Conservation (phyloP, 208 protist species). For the Naegleria fowleri region DNA sequence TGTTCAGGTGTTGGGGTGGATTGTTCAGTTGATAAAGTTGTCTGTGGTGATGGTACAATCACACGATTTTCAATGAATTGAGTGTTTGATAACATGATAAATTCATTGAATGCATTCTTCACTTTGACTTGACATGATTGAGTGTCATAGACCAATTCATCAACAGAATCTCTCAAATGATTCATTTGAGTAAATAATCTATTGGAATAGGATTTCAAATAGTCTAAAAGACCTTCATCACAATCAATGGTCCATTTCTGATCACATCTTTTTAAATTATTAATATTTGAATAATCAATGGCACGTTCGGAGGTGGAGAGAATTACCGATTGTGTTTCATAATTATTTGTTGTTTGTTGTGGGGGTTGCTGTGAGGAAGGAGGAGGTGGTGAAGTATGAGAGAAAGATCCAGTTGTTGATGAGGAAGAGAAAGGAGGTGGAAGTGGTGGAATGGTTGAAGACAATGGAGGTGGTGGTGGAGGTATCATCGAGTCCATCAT, state of each 20-base stretch:
- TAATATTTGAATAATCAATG: not conserved
- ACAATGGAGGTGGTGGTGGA: too few species aligned
- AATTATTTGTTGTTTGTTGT: too few species aligned
- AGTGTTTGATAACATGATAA: conserved; percentile 24
- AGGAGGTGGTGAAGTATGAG: too few species aligned
- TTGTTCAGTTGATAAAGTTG: not conserved
- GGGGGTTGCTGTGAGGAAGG: not conserved
- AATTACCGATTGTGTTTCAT: not conserved
- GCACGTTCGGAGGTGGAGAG: not conserved
- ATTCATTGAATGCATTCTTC: conserved; percentile 20
- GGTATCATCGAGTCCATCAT: too few species aligned
- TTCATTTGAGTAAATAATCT: conserved; percentile 2
- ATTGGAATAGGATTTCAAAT: not conserved
- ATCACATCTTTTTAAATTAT: not conserved
- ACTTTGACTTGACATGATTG: not conserved
- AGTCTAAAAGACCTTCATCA: conserved; percentile 15
- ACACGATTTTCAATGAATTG: conserved; percentile 23
- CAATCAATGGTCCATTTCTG: conserved; percentile 14
- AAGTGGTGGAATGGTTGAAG: too few species aligned
- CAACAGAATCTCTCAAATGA: not conserved
- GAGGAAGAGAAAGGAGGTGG: too few species aligned
- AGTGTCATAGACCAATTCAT: conserved; percentile 1
- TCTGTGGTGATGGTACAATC: not conserved
- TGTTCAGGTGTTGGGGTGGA: not conserved
- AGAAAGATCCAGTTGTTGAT: too few species aligned